Evolutionary conservation across 208 protist species (phyloP).

Genomic region (Leishmania tarentolae): DNA sequence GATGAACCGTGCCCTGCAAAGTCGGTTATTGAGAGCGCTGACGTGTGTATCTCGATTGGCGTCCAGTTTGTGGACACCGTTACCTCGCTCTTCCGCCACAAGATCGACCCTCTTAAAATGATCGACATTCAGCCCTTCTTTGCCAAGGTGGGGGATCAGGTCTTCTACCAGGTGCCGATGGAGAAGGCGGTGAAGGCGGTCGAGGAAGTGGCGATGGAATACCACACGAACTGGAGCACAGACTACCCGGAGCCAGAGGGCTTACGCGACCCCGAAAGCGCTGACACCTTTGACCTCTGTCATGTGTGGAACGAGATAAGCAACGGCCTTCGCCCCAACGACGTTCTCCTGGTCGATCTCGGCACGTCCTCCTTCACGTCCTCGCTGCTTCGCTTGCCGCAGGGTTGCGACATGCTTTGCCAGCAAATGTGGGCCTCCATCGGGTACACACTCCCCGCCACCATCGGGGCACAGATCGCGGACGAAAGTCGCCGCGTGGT

Average conservation of each 20-base stretch:
- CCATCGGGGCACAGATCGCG: slow-evolving; percentile 52
- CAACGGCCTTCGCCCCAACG: slow-evolving; percentile 33
- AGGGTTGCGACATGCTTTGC: slow-evolving; percentile 24
- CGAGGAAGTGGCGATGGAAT: slow-evolving; percentile 37
- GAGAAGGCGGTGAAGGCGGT: slow-evolving; percentile 38
- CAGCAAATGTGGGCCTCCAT: slow-evolving; percentile 63
- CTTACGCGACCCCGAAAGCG: slow-evolving; percentile 14
- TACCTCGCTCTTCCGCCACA: slow-evolving; percentile 40
- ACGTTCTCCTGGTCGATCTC: slow-evolving; percentile 54
- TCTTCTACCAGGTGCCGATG: slow-evolving; percentile 56
- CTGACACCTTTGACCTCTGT: slow-evolving; percentile 26
- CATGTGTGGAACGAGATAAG: slow-evolving; percentile 63
- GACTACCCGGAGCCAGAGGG: slow-evolving; percentile 37
- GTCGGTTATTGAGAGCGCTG: slow-evolving; percentile 42
- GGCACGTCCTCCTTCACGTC: slow-evolving; percentile 54
- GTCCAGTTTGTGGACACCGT: slow-evolving; percentile 48
- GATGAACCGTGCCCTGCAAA: slow-evolving; percentile 28
- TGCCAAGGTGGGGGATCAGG: slow-evolving; percentile 37
- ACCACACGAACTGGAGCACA: slow-evolving; percentile 40
- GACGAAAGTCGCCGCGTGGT: slow-evolving; percentile 46
- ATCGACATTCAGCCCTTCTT: slow-evolving; percentile 61
- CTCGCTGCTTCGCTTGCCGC: slow-evolving; percentile 38
- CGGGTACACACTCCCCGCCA: slow-evolving; percentile 54
- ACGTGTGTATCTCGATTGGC: slow-evolving; percentile 49
- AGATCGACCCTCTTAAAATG: slow-evolving; percentile 38